Evolutionary conservation across 1,284 basidiomycete species (phyloP).

Genomic region (Pyrrhoderma lamaoense): DNA sequence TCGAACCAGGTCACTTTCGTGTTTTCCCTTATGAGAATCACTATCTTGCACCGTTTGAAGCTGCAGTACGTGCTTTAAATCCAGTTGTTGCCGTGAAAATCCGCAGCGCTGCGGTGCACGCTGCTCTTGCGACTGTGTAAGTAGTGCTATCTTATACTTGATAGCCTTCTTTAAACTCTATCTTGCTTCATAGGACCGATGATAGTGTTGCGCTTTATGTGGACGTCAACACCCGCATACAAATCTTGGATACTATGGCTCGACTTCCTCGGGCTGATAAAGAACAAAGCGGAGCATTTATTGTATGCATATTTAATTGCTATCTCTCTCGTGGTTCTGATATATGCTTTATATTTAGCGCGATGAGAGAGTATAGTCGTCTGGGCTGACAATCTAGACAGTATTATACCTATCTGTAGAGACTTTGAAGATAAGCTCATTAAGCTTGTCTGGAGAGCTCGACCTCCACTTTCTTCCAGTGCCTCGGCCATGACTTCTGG

Average conservation of each 20-base stretch:
- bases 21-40: constrained; percentile 62
- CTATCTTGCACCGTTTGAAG: constrained; percentile 59
- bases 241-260: constrained; percentile 56
- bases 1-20: constrained; percentile 54
- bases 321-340: background rate
- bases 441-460: constrained; percentile 69
- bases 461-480: constrained; percentile 25
- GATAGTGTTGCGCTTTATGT: constrained; percentile 21
- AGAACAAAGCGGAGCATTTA: constrained; percentile 80
- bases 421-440: constrained; percentile 76
- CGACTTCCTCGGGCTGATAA: constrained; percentile 66
- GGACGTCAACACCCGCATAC: constrained; percentile 46
- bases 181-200: constrained; percentile 7
- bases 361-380: constrained; percentile 62
- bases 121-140: constrained; percentile 61
- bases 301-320: constrained; percentile 43
- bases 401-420: constrained; percentile 53
- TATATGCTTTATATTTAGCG: constrained; percentile 35
- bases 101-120: constrained; percentile 73
- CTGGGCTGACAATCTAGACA: constrained; percentile 72
- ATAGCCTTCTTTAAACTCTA: constrained; percentile 1
- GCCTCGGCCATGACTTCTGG: constrained; percentile 31
- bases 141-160: constrained; percentile 26
- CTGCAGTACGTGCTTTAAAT: constrained; percentile 62
- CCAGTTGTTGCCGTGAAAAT: constrained; percentile 77